Base-by-base conservation (phyloP, 2,329 filamentous ascomycete species). In the Colletotrichum acutatum region DNA sequence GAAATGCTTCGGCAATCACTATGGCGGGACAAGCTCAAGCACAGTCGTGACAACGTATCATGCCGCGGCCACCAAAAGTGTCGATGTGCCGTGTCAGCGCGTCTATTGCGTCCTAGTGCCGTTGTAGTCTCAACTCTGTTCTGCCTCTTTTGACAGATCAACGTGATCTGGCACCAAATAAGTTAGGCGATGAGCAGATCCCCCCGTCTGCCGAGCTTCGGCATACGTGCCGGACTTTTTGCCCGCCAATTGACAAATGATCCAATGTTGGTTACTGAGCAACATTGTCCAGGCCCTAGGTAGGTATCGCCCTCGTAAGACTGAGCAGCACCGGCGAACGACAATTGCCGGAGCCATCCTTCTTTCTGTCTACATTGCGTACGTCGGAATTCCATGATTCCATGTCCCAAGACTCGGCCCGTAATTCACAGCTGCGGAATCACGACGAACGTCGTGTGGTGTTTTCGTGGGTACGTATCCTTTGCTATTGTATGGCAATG, bases 71-170 rank as follows among this genome's bases (percentile, higher is more conserved):
- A 60, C 46, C 46, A 70, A 56, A n/a, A 42, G 22, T 60, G 49
- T 42, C 28, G 26, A 65, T 54, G 66, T 70, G 66, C 66, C 59
- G 54, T 34, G 54, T 70, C 56, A 34, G 49, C 70, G 57, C 53
- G 34, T 70, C 46, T 60, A 37, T 65, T 66, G 19, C 60, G 56
- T 30, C 46, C 58, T 70, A 72, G 71, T 65, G 67, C n/a, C 37
- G 57, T 30, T 30, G 56, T 57, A 72, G 71, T 52, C 54, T 64
- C 71, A 71, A 70, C 56, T 70, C 49, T 61, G 71, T 46, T 52
- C 46, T 71, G 60, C 49, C 32, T 34, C 60, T 69, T 37, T 34
- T 49, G 66, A 57, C 16, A 37, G 71, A 72, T 71, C 66, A 66
- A 60, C 71, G 65, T 16, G 60, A 34, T 19, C 66, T n/a, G 66